phyloP scores from a whole-genome alignment of 2,329 filamentous ascomycete species.

The Epicoccum sorghinum region DNA sequence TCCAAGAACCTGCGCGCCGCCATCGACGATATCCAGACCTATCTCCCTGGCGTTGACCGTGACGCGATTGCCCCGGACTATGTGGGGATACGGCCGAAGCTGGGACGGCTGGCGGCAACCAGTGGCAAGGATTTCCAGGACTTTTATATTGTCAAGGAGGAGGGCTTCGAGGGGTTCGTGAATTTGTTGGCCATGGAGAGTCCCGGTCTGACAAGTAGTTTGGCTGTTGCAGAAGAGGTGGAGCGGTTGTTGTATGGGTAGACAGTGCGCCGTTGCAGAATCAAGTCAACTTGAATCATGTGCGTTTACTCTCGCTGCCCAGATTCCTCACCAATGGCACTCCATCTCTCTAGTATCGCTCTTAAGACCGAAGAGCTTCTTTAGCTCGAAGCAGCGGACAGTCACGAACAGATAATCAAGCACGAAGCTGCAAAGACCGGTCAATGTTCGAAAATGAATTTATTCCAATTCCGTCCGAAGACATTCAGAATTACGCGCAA shows the following conservation, averaged over 20 bases:
- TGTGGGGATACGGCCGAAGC: conserved; percentile 88
- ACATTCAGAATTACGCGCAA: conserved; percentile 21
- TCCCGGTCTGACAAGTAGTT: conserved; percentile 82
- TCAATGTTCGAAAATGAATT: not conserved
- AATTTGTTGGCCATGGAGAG: conserved; percentile 94
- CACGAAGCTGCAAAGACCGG: no score
- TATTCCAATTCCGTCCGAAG: conserved; percentile 4
- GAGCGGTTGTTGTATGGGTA: conserved; percentile 58
- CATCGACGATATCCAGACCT: conserved; percentile 75
- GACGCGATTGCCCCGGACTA: conserved; percentile 78
- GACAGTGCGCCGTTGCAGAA: not conserved
- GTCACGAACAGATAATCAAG: no score
- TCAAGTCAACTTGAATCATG: no score
- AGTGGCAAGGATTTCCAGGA: conserved; percentile 75
- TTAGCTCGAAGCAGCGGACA: no score
- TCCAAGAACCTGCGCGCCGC: conserved; percentile 68
- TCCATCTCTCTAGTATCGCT: no score
- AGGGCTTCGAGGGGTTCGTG: conserved; percentile 80
- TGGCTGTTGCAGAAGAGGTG: conserved; percentile 86
- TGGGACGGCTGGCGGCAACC: conserved; percentile 67
- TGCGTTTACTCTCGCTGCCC: no score
- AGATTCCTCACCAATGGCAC: no score
- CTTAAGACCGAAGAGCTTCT: no score
- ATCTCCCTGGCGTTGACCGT: conserved; percentile 75
- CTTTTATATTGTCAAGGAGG: conserved; percentile 79